phyloP scores from a whole-genome alignment of 345 rosid species.

The Hibiscus syriacus region DNA sequence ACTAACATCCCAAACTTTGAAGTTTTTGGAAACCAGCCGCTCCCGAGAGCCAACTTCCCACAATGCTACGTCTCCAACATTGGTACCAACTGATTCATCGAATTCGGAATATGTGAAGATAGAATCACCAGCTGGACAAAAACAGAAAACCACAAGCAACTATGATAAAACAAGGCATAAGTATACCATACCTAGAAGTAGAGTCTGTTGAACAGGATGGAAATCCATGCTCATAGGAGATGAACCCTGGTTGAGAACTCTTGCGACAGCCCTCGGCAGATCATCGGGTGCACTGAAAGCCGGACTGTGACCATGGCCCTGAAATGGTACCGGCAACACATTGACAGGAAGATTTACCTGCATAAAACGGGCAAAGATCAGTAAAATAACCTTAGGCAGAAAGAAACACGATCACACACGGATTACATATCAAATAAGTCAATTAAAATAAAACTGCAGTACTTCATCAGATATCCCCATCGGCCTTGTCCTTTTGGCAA shows the following conservation, averaged over 20 bases:
- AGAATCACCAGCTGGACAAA: neutral
- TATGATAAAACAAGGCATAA: constrained; percentile 3
- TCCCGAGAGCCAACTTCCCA: constrained; percentile 96
- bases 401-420: neutral
- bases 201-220: constrained; percentile 80
- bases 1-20: constrained; percentile 88
- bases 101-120: constrained; percentile 7
- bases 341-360: constrained; percentile 82
- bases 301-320: constrained; percentile 74
- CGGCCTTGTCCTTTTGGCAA: constrained; percentile 86
- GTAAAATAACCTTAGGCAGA: constrained; percentile 1
- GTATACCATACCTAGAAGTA: constrained; percentile 60
- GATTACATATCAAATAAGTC: neutral
- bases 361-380: constrained; percentile 10
- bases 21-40: constrained; percentile 63
- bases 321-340: constrained; percentile 76
- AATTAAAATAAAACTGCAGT: constrained; percentile 11
- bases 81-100: constrained; percentile 78
- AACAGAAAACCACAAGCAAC: neutral
- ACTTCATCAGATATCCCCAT: constrained; percentile 95
- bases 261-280: constrained; percentile 66
- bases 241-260: constrained; percentile 82
- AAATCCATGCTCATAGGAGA: constrained; percentile 98
- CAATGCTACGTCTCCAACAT: constrained; percentile 84
- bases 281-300: constrained; percentile 73